Percentiles rank a stretch among this genome's conserved stretches.
Conservation (phyloP, 345 rosid genomes). For the Triadica sebifera region DNA sequence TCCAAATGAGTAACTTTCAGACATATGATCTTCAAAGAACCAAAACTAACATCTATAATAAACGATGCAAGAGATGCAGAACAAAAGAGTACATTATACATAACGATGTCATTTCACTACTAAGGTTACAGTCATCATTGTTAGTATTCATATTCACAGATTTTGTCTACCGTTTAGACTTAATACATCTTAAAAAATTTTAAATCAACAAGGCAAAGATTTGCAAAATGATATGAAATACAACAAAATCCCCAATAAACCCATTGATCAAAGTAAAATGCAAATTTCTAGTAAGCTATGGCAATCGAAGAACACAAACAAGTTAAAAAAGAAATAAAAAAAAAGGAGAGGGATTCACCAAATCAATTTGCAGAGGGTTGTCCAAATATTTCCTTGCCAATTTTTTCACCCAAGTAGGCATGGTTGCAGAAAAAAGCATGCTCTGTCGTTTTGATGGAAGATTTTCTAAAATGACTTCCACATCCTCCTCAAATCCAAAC, state of each 20-base stretch:
- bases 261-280: background rate
- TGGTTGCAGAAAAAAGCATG: conserved; percentile 99
- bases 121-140: background rate
- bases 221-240: background rate
- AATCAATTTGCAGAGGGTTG: conserved; percentile 82
- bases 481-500: conserved; percentile 95
- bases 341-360: conserved; percentile 46
- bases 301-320: background rate
- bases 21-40: background rate
- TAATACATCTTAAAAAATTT: background rate
- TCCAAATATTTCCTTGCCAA: conserved; percentile 84
- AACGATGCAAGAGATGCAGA: background rate
- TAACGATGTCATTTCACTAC: background rate
- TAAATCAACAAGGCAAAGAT: background rate
- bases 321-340: background rate
- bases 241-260: background rate
- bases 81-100: background rate
- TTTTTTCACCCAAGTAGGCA: conserved; percentile 97
- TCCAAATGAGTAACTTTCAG: background rate
- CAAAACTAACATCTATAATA: background rate
- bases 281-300: background rate
- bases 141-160: background rate
- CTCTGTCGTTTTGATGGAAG: conserved; percentile 84
- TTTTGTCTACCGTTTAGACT: background rate
- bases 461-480: conserved; percentile 78